Evolutionary conservation across 345 rosid species (phyloP).

Genomic region (Camelina laxa): DNA sequence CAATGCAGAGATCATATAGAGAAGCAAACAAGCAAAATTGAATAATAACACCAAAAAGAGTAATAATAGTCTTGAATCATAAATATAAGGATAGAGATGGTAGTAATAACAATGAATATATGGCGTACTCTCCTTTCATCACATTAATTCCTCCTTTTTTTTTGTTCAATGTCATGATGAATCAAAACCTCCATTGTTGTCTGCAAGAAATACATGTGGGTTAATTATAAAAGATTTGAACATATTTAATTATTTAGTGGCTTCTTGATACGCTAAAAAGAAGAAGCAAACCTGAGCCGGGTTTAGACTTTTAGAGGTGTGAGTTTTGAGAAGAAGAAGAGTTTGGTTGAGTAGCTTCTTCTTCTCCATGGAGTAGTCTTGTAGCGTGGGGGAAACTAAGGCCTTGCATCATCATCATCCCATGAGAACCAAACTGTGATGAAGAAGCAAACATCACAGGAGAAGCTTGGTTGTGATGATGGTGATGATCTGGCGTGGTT

Average conservation of each 20-base stretch:
- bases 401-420: constrained; percentile 54
- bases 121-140: constrained; percentile 21
- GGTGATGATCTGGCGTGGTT: constrained; percentile 53
- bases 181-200: constrained; percentile 33
- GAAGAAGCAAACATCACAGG: constrained; percentile 51
- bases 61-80: constrained; percentile 18
- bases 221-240: constrained; percentile 7
- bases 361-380: constrained; percentile 52
- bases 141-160: constrained; percentile 19
- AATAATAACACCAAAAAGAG: constrained; percentile 7
- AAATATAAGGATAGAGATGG: constrained; percentile 19
- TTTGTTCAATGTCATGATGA: constrained; percentile 21
- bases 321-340: constrained; percentile 57
- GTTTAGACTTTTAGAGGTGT: constrained; percentile 29
- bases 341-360: constrained; percentile 49
- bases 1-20: constrained; percentile 6
- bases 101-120: background rate
- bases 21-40: constrained; percentile 35
- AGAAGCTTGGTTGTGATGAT: constrained; percentile 49
- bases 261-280: background rate
- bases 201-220: constrained; percentile 21
- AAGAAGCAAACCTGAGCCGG: constrained; percentile 19
- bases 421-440: constrained; percentile 59
- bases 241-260: background rate
- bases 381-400: constrained; percentile 50